Conservation (phyloP, 768 basidiomycete species). For the Pleurotus salmoneostramineus region DNA sequence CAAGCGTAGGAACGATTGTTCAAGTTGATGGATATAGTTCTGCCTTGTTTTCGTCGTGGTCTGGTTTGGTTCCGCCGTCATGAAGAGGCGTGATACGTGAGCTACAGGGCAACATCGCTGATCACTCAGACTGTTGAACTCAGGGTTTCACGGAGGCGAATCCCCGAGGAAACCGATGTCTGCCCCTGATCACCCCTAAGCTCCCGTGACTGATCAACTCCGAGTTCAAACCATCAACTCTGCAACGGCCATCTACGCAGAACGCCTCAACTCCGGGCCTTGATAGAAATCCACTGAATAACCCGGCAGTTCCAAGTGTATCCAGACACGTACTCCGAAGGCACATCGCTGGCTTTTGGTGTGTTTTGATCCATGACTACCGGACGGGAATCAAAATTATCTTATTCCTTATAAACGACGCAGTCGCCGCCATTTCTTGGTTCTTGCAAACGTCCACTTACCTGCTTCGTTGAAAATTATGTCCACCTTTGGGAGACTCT, state of each 20-base stretch:
- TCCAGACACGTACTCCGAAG: background rate
- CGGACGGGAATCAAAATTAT: background rate
- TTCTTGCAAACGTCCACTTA: background rate
- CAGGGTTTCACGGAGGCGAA: too few species aligned
- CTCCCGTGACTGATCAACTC: background rate
- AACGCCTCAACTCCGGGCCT: background rate
- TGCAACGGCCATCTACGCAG: background rate
- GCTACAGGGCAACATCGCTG: background rate
- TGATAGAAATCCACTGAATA: background rate
- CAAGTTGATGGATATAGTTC: background rate
- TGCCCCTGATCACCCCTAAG: background rate
- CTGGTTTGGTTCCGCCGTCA: background rate
- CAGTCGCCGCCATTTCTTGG: background rate
- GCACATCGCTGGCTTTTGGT: background rate
- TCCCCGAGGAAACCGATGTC: background rate
- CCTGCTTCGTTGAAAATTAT: slow-evolving; percentile 34
- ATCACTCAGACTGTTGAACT: too few species aligned
- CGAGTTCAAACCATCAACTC: background rate
- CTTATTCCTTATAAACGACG: background rate
- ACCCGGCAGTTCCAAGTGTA: background rate
- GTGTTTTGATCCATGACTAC: slow-evolving; percentile 2
- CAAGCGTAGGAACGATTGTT: background rate
- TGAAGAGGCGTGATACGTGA: background rate
- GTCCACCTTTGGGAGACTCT: slow-evolving; percentile 91
- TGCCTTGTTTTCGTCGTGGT: background rate